Conservation (phyloP, 179 eudicot genomes). For the Silene noctiflora region DNA sequence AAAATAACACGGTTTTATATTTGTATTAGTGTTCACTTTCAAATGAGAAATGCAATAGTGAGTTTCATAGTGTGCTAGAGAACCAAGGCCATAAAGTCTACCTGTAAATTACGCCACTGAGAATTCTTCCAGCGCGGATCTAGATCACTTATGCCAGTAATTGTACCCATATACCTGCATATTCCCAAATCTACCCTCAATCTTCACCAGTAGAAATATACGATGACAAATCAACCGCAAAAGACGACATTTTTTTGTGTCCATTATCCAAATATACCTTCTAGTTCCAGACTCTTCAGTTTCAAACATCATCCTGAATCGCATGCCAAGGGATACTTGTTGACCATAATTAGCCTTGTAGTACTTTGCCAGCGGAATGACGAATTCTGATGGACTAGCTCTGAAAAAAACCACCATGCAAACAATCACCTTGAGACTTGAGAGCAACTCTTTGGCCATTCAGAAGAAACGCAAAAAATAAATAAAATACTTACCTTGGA, state of each 20-base stretch:
- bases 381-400: conserved; percentile 95
- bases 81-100: conserved; percentile 25
- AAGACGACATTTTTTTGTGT: neutral
- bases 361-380: conserved; percentile 90
- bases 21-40: neutral
- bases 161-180: conserved; percentile 96
- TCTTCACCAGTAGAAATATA: conserved; percentile 4
- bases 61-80: neutral
- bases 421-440: conserved; percentile 9
- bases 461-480: neutral
- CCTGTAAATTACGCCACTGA: conserved; percentile 98
- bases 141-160: conserved; percentile 82
- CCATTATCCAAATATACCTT: conserved; percentile 47
- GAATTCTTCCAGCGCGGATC: conserved; percentile 95
- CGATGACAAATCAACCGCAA: neutral
- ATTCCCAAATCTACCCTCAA: conserved; percentile 8
- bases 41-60: conserved; percentile 4
- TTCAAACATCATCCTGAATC: conserved; percentile 98
- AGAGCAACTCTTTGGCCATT: neutral
- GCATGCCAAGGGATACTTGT: conserved; percentile 92
- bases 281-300: conserved; percentile 96
- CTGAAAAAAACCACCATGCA: conserved; percentile 36
- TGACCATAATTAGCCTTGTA: conserved; percentile 76
- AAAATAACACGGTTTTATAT: neutral
- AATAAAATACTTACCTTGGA: conserved; percentile 56